Conservation (phyloP, 768 basidiomycete species). For the Mycena kentingensis region DNA sequence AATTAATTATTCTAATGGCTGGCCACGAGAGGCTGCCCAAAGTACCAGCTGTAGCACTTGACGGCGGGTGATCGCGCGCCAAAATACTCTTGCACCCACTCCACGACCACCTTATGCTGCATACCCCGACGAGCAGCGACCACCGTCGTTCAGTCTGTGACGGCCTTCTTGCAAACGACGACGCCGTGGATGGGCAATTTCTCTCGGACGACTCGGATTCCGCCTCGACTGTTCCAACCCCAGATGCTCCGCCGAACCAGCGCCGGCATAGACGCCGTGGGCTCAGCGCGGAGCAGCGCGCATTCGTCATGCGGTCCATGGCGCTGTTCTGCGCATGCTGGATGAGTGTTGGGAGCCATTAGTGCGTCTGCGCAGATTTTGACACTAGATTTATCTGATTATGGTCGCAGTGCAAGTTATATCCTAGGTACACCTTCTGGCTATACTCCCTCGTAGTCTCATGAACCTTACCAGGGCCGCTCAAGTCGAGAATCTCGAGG, state of each 20-base stretch:
- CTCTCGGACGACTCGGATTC: slow-evolving; percentile 12
- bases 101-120: slow-evolving; percentile 10
- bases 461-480: no score
- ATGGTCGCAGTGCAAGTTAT: slow-evolving; percentile 58
- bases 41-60: no score
- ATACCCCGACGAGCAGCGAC: slow-evolving; percentile 10
- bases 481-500: slow-evolving; percentile 48
- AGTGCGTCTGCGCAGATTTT: slow-evolving; percentile 48
- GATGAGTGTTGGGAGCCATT: slow-evolving; percentile 76
- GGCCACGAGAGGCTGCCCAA: no score
- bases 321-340: slow-evolving; percentile 74
- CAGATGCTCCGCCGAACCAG: slow-evolving; percentile 25
- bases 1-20: no score
- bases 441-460: no score
- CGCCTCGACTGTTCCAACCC: slow-evolving; percentile 24
- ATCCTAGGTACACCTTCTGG: no score
- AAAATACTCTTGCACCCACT: background rate
- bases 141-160: slow-evolving; percentile 34
- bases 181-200: slow-evolving; percentile 11
- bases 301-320: slow-evolving; percentile 54
- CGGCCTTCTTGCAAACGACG: slow-evolving; percentile 26
- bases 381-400: background rate
- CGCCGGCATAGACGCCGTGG: slow-evolving; percentile 17
- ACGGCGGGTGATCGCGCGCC: background rate
- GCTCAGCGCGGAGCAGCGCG: slow-evolving; percentile 27